phyloP scores from a whole-genome alignment of 2,329 filamentous ascomycete genomes.

The Claviceps sp. region DNA sequence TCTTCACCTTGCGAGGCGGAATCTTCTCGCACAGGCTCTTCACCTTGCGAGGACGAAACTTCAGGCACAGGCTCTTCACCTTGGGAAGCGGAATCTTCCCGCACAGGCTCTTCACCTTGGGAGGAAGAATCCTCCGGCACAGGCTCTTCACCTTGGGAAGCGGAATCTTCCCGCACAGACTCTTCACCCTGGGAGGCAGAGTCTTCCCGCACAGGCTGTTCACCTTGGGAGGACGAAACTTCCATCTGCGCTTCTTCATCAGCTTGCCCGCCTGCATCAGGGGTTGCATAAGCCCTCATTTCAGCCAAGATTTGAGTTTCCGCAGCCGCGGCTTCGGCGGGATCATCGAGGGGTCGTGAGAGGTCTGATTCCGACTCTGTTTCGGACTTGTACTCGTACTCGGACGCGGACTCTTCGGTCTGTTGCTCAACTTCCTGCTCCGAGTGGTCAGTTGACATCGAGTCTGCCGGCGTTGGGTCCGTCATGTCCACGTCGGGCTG shows the following conservation, averaged over 20 bases:
- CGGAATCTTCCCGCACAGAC: neutral
- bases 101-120: neutral
- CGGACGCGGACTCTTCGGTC: neutral
- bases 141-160: neutral
- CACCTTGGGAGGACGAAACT: neutral
- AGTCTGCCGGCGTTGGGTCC: conserved; percentile 2
- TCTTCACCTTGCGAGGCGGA: too few species aligned
- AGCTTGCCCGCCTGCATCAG: conserved; percentile 4
- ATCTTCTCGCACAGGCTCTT: neutral
- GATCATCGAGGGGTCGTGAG: neutral
- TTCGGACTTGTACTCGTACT: too few species aligned
- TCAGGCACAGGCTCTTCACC: neutral
- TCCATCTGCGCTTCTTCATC: neutral
- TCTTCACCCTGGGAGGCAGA: neutral
- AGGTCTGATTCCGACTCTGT: neutral
- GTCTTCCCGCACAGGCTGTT: neutral
- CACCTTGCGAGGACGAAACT: neutral
- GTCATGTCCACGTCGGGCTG: conserved; percentile 5
- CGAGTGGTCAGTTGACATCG: neutral
- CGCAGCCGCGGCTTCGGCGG: conserved; percentile 5
- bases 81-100: rapidly evolving
- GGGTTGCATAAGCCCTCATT: conserved; percentile 4
- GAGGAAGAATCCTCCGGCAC: neutral
- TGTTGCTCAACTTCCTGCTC: neutral
- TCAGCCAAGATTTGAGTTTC: conserved; percentile 14